Evolutionary conservation across 352 stramenopile species (phyloP).

Genomic region (Globisporangium nodosum): DNA sequence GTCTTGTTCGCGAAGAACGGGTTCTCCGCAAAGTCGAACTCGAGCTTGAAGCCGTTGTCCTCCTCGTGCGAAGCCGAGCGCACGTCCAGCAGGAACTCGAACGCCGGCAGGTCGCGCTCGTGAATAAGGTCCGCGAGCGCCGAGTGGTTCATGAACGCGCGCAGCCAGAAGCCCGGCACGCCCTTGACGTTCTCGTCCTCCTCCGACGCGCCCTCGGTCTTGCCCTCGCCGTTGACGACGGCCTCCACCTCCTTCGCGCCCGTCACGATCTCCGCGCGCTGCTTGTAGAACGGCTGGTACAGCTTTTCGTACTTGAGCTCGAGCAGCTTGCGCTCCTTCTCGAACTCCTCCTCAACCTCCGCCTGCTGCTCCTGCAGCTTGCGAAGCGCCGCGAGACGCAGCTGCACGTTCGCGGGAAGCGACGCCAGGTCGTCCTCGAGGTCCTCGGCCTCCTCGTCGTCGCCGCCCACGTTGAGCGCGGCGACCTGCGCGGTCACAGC

Average conservation of each 20-base stretch:
- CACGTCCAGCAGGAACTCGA: constrained; percentile 75
- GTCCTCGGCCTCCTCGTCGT: constrained; percentile 20
- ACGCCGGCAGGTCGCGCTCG: constrained; percentile 71
- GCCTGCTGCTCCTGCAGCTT: constrained; percentile 75
- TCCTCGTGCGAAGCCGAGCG: constrained; percentile 70
- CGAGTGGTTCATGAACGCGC: constrained; percentile 83
- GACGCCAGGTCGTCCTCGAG: constrained; percentile 56
- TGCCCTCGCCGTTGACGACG: constrained; percentile 35
- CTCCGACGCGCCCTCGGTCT: constrained; percentile 25
- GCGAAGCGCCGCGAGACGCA: constrained; percentile 62
- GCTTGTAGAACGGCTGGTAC: constrained; percentile 76
- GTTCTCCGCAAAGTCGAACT: constrained; percentile 78
- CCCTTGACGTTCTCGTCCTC: constrained; percentile 56
- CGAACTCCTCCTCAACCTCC: constrained; percentile 74
- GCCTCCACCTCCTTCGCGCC: constrained; percentile 72
- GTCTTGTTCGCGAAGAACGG: constrained; percentile 75
- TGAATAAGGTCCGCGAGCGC: constrained; percentile 72
- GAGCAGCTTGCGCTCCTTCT: constrained; percentile 77
- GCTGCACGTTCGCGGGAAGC: constrained; percentile 65
- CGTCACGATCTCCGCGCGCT: constrained; percentile 72
- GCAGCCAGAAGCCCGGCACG: constrained; percentile 82
- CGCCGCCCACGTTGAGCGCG: constrained; percentile 20
- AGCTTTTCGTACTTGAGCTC: constrained; percentile 88
- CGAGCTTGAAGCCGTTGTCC: constrained; percentile 84
- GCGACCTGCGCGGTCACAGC: constrained; percentile 31